Evolutionary conservation across 192 early-diverging fungal species (phyloP).

Genomic region (Entomortierella beljakovae): DNA sequence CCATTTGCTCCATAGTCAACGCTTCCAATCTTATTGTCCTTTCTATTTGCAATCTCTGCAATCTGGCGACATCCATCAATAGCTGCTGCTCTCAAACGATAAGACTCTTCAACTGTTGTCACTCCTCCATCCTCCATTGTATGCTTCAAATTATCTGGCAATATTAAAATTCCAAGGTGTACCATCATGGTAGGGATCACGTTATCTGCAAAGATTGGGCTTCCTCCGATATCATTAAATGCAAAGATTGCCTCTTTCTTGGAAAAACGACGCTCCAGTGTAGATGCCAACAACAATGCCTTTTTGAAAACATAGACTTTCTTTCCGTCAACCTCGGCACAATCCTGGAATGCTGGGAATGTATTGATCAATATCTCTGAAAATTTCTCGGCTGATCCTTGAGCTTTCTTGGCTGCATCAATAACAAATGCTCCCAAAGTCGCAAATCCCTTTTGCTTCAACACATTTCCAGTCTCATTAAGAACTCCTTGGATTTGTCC

Average conservation of each 20-base stretch:
- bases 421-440: constrained; percentile 80
- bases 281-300: constrained; percentile 77
- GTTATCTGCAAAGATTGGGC: constrained; percentile 83
- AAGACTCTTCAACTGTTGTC: constrained; percentile 61
- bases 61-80: constrained; percentile 73
- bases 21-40: constrained; percentile 38
- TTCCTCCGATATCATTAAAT: constrained; percentile 71
- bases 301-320: constrained; percentile 81
- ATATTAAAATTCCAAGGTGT: constrained; percentile 62
- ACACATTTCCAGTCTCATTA: constrained; percentile 75
- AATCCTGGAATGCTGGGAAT: constrained; percentile 80
- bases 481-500: constrained; percentile 71
- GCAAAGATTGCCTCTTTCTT: constrained; percentile 65
- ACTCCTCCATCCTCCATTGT: constrained; percentile 63
- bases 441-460: constrained; percentile 70
- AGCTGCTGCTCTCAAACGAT: constrained; percentile 76
- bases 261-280: constrained; percentile 71
- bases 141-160: constrained; percentile 58
- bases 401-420: constrained; percentile 62
- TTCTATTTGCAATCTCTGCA: constrained; percentile 51
- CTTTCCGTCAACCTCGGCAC: constrained; percentile 58
- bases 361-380: constrained; percentile 64
- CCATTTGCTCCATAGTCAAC: constrained; percentile 39
- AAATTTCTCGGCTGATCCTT: constrained; percentile 46
- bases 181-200: constrained; percentile 77